These are phyloP conservation scores for Tricholoma furcatifolium DNA, from an alignment of 768 basidiomycete genomes.

Conservation along the genomic window DNA sequence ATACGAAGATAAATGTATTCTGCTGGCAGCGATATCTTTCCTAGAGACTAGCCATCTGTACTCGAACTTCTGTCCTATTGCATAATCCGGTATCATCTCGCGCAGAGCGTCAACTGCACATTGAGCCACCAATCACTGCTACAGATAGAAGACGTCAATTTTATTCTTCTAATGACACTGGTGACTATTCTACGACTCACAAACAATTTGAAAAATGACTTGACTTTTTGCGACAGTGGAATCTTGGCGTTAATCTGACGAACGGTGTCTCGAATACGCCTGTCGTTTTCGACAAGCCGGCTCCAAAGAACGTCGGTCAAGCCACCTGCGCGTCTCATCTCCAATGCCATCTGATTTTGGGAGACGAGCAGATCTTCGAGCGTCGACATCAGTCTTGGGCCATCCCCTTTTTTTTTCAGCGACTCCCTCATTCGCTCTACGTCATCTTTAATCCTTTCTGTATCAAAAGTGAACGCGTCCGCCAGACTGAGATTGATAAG, in stretches of 20 bases:
- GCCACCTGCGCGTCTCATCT: conserved; percentile 8
- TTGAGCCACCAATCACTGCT: too few species aligned
- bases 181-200: conserved; percentile 2
- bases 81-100: too few species aligned
- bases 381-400: background rate
- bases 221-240: conserved; percentile 11
- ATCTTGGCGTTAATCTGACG: conserved; percentile 10
- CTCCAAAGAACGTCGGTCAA: conserved; percentile 11
- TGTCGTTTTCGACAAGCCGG: conserved; percentile 13
- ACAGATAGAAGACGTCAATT: background rate
- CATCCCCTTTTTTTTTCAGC: conserved; percentile 2
- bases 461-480: conserved; percentile 11
- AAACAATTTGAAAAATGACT: conserved; percentile 11
- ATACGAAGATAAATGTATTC: too few species aligned
- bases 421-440: conserved; percentile 4
- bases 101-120: too few species aligned
- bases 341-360: conserved; percentile 7
- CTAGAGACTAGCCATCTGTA: too few species aligned
- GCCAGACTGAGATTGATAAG: conserved; percentile 12
- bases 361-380: conserved; percentile 1
- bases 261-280: conserved; percentile 11
- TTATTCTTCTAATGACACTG: background rate
- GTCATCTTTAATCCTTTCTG: conserved; percentile 5
- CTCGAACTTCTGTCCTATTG: too few species aligned
- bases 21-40: too few species aligned